phyloP scores from a whole-genome alignment of 129 eudicot species.

The Arctium lappa region DNA sequence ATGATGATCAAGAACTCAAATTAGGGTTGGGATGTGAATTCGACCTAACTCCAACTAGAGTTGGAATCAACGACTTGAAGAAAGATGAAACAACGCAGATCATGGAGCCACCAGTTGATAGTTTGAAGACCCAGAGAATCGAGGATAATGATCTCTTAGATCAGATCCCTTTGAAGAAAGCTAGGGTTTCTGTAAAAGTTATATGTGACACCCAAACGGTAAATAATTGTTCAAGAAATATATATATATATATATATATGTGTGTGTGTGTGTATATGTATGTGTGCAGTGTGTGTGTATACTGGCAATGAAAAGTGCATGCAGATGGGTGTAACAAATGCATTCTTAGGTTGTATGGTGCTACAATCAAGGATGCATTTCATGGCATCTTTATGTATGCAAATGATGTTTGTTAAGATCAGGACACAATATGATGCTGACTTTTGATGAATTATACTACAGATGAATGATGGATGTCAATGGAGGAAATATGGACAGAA shows the following conservation, averaged over 20 bases:
- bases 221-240: constrained; percentile 3
- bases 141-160: constrained; percentile 43
- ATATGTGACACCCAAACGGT: constrained; percentile 73
- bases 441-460: constrained; percentile 18
- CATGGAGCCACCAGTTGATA: constrained; percentile 18
- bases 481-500: constrained; percentile 96
- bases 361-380: background rate
- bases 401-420: constrained; percentile 12
- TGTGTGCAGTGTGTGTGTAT: background rate
- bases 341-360: background rate
- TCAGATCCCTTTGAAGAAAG: constrained; percentile 69
- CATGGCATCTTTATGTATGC: background rate
- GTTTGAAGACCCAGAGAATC: constrained; percentile 30
- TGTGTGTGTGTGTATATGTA: background rate
- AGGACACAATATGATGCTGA: constrained; percentile 1
- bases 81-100: constrained; percentile 29
- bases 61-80: constrained; percentile 19
- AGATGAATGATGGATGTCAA: constrained; percentile 94
- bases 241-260: background rate
- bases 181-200: constrained; percentile 78
- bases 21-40: constrained; percentile 49
- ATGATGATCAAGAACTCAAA: constrained; percentile 46
- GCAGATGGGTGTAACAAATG: background rate
- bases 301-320: background rate
- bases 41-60: constrained; percentile 20